These are phyloP conservation scores for Coprinellus micaceus DNA, from an alignment of 768 basidiomycete species.

Conservation along the genomic window DNA sequence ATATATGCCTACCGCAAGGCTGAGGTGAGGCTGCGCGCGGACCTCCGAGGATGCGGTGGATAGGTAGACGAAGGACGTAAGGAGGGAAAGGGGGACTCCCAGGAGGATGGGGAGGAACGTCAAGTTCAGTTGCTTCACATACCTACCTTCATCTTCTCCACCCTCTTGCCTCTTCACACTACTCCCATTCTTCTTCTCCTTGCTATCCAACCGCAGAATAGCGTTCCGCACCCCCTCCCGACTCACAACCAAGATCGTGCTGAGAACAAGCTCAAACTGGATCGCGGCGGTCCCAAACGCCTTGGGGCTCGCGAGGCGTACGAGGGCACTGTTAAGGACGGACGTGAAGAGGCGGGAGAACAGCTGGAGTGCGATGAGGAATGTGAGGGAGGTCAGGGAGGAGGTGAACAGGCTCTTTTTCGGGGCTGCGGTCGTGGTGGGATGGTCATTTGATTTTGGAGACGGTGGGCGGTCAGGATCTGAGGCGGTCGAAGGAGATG, in stretches of 20 bases:
- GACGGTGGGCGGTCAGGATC: not conserved
- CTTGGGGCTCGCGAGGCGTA: constrained; percentile 79
- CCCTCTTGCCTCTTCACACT: constrained; percentile 12
- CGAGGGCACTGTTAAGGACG: constrained; percentile 79
- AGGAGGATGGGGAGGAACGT: constrained; percentile 64
- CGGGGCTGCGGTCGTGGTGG: not conserved
- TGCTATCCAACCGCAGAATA: constrained; percentile 67
- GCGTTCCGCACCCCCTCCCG: constrained; percentile 92
- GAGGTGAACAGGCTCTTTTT: constrained; percentile 25
- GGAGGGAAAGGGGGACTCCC: constrained; percentile 61
- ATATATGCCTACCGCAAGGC: constrained; percentile 62
- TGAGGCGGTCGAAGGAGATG: too few species aligned
- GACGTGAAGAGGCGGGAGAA: constrained; percentile 85
- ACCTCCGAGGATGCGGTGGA: constrained; percentile 50
- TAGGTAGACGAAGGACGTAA: constrained; percentile 52
- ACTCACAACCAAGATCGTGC: constrained; percentile 86
- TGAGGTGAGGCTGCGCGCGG: constrained; percentile 61
- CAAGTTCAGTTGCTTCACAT: constrained; percentile 34
- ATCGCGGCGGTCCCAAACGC: constrained; percentile 89
- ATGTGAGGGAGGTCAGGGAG: constrained; percentile 45
- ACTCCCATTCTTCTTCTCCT: constrained; percentile 6
- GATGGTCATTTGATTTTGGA: not conserved
- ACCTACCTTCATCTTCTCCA: not conserved
- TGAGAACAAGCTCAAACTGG: constrained; percentile 88
- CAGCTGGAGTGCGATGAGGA: constrained; percentile 84